Base-by-base conservation (phyloP, 2,329 filamentous ascomycete genomes). In the Seiridium cupressi region DNA sequence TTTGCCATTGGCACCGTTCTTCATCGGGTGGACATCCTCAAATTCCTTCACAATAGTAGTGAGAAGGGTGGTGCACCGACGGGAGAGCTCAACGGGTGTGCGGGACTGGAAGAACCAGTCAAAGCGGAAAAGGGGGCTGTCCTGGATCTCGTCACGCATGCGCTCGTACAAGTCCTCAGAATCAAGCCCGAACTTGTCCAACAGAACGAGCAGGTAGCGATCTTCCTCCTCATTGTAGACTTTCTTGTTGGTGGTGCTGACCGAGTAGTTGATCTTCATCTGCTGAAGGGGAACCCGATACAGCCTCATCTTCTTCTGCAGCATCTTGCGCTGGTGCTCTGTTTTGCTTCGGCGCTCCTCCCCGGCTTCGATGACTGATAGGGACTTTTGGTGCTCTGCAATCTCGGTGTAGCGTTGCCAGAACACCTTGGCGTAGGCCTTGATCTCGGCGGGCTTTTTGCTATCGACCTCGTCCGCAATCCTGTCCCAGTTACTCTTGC, bases 201-300 rank as follows among this genome's bases (percentile, higher is more conserved):
- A 83, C 77, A 97, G 89, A 55, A 99, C 94, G 40, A 99, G 83
- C 57, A 99, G 77, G 77, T 99, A 99, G 3, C 95, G 87, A 72
- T 99, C 95, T 74, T 99, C 95, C 72, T 99, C 95, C 73, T 99
- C 96, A 0, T 93, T 98, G 74, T 99, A 99, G 1, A 99, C 93
- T 80, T 99, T 99, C 81, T 99, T 99, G 85, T 99, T 99, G 8
- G 96, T 99, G 2, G 95, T 99, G 5, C 93, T 97, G 35, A 99
- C 95, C 0, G 93, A 97, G 77, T 99, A 99, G 78, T 97, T 98
- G 80, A 99, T 93, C 81, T 97, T 97, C 70, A 99, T 87, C 76
- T 99, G 95, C 75, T 99, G 95, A 13, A 99, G 84, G 32, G 95
- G 96, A 55, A 98, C 94, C n/a, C 95, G 90, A 73, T 97, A 98